A percentile compares a stretch with the other conserved stretches of the same genome.
Conservation (phyloP, 192 early-diverging fungal genomes). For the Rhizophagus sp. region DNA sequence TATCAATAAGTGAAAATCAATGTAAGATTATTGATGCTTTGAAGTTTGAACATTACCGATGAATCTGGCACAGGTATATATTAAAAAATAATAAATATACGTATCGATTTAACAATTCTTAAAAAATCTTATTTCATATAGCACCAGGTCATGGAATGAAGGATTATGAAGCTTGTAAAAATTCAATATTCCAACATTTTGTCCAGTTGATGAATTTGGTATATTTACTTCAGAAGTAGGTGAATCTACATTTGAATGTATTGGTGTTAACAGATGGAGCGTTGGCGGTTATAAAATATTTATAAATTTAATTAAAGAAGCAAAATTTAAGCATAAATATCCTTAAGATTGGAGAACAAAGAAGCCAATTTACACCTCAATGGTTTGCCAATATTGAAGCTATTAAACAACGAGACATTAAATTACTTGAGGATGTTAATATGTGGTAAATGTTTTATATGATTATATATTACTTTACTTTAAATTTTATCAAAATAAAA, state of each 20-base stretch:
- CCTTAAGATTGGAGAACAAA: slow-evolving; percentile 88
- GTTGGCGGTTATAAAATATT: slow-evolving; percentile 53
- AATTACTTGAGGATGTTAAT: slow-evolving; percentile 52
- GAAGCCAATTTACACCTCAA: slow-evolving; percentile 74
- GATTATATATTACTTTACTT: not conserved
- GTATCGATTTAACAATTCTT: not conserved
- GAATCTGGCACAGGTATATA: slow-evolving; percentile 61
- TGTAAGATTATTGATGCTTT: slow-evolving; percentile 62
- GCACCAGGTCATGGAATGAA: slow-evolving; percentile 83
- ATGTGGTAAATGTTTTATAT: slow-evolving; percentile 43
- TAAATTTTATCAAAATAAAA: not conserved
- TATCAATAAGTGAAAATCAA: slow-evolving; percentile 51
- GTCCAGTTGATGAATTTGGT: slow-evolving; percentile 74
- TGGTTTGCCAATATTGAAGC: slow-evolving; percentile 78
- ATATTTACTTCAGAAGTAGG: slow-evolving; percentile 69
- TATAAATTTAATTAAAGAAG: slow-evolving; percentile 54
- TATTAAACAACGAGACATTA: slow-evolving; percentile 61
- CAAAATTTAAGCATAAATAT: slow-evolving; percentile 68
- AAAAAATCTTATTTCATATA: slow-evolving; percentile 54
- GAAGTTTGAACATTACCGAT: no score
- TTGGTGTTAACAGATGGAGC: slow-evolving; percentile 62
- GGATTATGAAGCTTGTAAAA: slow-evolving; percentile 70
- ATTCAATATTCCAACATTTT: slow-evolving; percentile 59
- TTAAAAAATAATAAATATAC: not conserved
- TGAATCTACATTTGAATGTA: slow-evolving; percentile 51